Evolutionary conservation across 371 early-diverging fungal genomes (phyloP).

Genomic region (Parasitella parasitica): DNA sequence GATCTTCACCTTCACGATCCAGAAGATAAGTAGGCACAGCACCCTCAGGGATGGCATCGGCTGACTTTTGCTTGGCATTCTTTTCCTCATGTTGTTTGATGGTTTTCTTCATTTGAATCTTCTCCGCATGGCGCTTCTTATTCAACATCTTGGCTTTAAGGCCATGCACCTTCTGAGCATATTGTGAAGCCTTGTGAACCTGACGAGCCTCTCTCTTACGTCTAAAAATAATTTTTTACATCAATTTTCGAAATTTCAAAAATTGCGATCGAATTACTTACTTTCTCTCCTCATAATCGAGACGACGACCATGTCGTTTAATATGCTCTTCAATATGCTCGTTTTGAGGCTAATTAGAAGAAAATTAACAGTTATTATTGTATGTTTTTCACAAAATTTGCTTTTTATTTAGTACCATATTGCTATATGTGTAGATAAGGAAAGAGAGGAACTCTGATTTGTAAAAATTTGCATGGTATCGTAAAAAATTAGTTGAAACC

Average conservation of each 20-base stretch:
- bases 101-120: constrained; percentile 99
- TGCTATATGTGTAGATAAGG: constrained; percentile 3
- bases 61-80: constrained; percentile 87
- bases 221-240: constrained; percentile 38
- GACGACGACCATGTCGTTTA: constrained; percentile 96
- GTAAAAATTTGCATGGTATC: background rate
- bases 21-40: constrained; percentile 99
- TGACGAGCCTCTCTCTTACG: constrained; percentile 97
- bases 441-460: background rate
- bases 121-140: constrained; percentile 98
- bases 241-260: background rate
- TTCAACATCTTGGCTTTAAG: constrained; percentile 98
- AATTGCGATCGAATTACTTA: constrained; percentile 40
- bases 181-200: constrained; percentile 88
- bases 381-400: background rate
- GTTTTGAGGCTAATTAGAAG: constrained; percentile 92
- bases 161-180: constrained; percentile 97
- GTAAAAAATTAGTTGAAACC: constrained; percentile 5
- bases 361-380: background rate
- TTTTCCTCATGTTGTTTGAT: constrained; percentile 97
- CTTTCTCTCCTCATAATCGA: constrained; percentile 97
- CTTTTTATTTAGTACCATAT: constrained; percentile 11
- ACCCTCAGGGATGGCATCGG: constrained; percentile 89
- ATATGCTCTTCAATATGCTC: constrained; percentile 99
- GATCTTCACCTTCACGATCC: constrained; percentile 98